phyloP scores from a whole-genome alignment of 257 asterid species.

The Plantago ovata region DNA sequence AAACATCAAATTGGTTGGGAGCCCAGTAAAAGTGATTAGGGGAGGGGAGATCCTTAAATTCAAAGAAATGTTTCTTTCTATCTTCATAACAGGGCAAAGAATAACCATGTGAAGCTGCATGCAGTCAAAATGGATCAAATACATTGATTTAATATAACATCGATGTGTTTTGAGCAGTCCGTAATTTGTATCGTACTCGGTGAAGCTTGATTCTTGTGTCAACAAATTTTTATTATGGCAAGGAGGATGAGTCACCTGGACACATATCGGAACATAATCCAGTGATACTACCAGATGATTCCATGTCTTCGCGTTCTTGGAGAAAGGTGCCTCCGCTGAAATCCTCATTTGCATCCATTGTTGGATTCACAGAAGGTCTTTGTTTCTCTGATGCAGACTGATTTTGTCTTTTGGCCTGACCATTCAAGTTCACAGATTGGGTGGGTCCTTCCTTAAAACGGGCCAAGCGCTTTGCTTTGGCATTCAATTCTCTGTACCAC shows the following conservation, averaged over 20 bases:
- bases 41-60: too few relatives aligned
- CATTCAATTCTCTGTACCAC: conserved; percentile 61
- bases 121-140: conserved; percentile 4
- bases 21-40: conserved; percentile 16
- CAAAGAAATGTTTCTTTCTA: background rate
- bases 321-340: conserved; percentile 32
- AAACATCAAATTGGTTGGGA: conserved; percentile 17
- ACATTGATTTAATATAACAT: conserved; percentile 10
- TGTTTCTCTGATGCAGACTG: conserved; percentile 32
- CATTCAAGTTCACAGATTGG: conserved; percentile 44
- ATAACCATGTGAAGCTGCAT: background rate
- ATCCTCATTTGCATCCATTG: conserved; percentile 41
- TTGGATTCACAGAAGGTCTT: conserved; percentile 38
- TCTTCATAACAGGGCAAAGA: background rate
- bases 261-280: conserved; percentile 97
- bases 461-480: conserved; percentile 87
- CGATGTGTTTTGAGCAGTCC: conserved; percentile 8
- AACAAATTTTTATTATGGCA: conserved; percentile 16
- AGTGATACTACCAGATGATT: conserved; percentile 54
- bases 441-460: conserved; percentile 82
- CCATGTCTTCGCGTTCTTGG: conserved; percentile 45
- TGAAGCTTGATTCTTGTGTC: conserved; percentile 16
- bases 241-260: conserved; percentile 59
- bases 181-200: conserved; percentile 4
- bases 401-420: conserved; percentile 47